Percentiles rank a stretch among this genome's conserved stretches.
Evolutionary conservation across 768 basidiomycete species (phyloP).

Genomic region (Sarcomyxa edulis): DNA sequence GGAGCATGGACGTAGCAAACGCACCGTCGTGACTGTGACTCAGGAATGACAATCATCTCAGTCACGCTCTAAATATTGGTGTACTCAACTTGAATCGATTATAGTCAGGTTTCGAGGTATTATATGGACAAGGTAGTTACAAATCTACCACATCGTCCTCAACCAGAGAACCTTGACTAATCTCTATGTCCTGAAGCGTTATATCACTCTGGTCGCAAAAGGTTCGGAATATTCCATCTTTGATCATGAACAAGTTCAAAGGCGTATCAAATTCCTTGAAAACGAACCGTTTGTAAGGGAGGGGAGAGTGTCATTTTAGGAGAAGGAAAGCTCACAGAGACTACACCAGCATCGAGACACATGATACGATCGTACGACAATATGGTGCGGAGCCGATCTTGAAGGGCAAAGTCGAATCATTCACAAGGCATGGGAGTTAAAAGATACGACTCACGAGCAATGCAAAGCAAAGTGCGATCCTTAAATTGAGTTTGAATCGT

Average conservation of each 20-base stretch:
- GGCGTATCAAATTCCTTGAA: constrained; percentile 47
- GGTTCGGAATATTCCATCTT: constrained; percentile 38
- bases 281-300: background rate
- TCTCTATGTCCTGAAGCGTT: constrained; percentile 34
- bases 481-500: constrained; percentile 73
- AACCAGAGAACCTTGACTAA: too few species aligned
- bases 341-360: constrained; percentile 58
- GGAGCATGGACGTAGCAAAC: too few species aligned
- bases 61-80: too few species aligned
- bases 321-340: constrained; percentile 30
- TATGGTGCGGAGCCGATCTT: constrained; percentile 74
- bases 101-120: too few species aligned
- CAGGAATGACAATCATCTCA: too few species aligned
- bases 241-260: constrained; percentile 33
- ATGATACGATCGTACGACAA: constrained; percentile 68
- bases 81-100: too few species aligned
- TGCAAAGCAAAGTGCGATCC: constrained; percentile 73
- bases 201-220: constrained; percentile 47
- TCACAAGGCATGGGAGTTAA: constrained; percentile 10
- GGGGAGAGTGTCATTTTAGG: background rate
- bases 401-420: background rate
- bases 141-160: too few species aligned
- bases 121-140: too few species aligned
- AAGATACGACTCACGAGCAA: constrained; percentile 53
- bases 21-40: too few species aligned